These are phyloP conservation scores for Colletotrichum trifolii DNA, from an alignment of 2,329 filamentous ascomycete species.

Conservation along the genomic window DNA sequence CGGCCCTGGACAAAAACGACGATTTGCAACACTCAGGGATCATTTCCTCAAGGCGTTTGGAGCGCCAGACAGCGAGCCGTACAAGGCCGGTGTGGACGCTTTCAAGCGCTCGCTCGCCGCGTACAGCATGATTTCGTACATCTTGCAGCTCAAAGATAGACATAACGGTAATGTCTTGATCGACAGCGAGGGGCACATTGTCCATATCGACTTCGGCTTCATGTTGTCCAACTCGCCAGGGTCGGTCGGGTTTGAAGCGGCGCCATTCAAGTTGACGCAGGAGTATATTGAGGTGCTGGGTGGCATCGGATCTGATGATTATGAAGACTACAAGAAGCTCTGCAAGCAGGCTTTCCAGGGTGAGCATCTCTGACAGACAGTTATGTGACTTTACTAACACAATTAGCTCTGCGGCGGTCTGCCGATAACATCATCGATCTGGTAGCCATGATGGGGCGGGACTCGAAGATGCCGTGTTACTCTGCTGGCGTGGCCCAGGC, in stretches of 20 bases:
- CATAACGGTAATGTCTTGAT: conserved; percentile 90
- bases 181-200: conserved; percentile 86
- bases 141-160: conserved; percentile 85
- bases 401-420: conserved; percentile 75
- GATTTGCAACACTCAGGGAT: conserved; percentile 83
- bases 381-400: background rate
- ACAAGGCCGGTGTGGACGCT: conserved; percentile 78
- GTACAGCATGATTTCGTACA: conserved; percentile 86
- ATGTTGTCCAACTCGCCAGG: conserved; percentile 90
- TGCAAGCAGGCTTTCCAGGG: conserved; percentile 89
- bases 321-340: conserved; percentile 79
- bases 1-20: conserved; percentile 72
- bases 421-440: conserved; percentile 85
- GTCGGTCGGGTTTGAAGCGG: conserved; percentile 86
- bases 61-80: conserved; percentile 73
- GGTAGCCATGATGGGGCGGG: conserved; percentile 85
- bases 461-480: conserved; percentile 88
- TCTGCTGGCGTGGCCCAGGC: conserved; percentile 78
- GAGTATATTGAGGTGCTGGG: conserved; percentile 89
- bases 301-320: conserved; percentile 75
- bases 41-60: conserved; percentile 87
- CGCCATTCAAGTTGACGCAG: conserved; percentile 86
- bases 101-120: conserved; percentile 86
- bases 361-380: conserved; percentile 47
- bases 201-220: conserved; percentile 91